Base-by-base conservation (phyloP, 2,329 filamentous ascomycete species). In the Ustilaginoidea virens region DNA sequence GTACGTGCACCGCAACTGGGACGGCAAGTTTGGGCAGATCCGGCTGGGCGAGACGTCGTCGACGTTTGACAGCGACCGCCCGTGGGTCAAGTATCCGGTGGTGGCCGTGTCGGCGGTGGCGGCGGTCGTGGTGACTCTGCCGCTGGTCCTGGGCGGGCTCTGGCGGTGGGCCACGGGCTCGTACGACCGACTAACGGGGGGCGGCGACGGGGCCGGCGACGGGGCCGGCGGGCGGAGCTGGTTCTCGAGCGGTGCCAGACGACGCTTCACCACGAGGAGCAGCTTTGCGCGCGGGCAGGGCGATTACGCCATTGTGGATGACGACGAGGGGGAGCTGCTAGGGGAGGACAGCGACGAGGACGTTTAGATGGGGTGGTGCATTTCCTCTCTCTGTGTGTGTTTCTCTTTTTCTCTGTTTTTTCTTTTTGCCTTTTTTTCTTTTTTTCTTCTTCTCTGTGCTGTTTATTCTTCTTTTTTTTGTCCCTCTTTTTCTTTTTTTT, bases 261-360 rank as follows among this genome's bases (percentile, higher is more conserved):
- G 79, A 35, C 73, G 77, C 32, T 98, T 92, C 50, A 90, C 85
- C 11, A 92, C 81, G 28, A 65, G 92, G 34, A 80, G 81, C 45
- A 87, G 81, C 36, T 98, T 98, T 55, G 80, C 85, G 5, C 70
- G 85, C 32, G 79, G 82, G 1, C 69, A 81, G 32, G 77, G 80
- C n/a, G 82, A 93, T 51, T 96, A 96, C 51, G 72, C 76, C 11
- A 68, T 78, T 44, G 83, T 93, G 29, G 85, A 92, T 44, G 80
- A 90, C 28, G 90, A 96, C 48, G 90, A 96, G 51, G 87, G 87
- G 27, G 87, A 96, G 60, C 59, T 98, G 40, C 58, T 98, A 20
- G 90, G 90, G 1, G 87, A 94, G 41, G 86, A 92, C 34, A 85
- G 83, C 40, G 87, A 94, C 39, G 85, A 94, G 46, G 87, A 94